Base-by-base conservation (phyloP, 495 filamentous ascomycete species). In the Hamigera avellanea region DNA sequence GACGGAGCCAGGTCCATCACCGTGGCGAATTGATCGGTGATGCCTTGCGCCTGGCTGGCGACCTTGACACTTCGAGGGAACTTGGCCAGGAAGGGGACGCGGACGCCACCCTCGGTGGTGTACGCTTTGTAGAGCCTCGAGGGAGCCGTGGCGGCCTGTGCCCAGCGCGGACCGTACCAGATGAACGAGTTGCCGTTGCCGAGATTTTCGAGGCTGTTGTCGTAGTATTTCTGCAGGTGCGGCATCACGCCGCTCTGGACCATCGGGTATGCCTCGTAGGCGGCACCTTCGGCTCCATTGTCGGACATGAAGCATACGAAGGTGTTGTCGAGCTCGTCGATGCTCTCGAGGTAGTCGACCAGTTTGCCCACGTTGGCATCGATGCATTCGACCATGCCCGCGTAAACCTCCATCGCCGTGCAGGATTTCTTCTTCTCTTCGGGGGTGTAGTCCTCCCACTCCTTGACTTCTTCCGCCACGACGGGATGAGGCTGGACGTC, bases 101-200 rank as follows among this genome's bases (percentile, higher is more conserved):
- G 66, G 7, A 77, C 69, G 32, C 73, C 75, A 14, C 75, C 74
- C 41, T 81, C 71, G 10, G 75, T 75, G 8, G 73, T 76, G 53
- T 66, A 77, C 21, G 72, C 70, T 41, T 79, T 79, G 53, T 72
- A 75, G 5, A 75, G 57, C 23, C 75, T 59, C n/a, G 64, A 70
- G 5, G 78, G 73, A 8, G 78, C 73, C 12, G 76, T 81, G 13
- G 75, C 67, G 21, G 76, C 78, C 43, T 75, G 67, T 8, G 74
- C 75, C 75, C 76, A 76, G 36, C 71, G 69, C 10, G 73, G 73
- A 4, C 76, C 74, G 40, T 80, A 79, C 75, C 75, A 78, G 45
- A 78, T 70, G 51, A 78, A 80, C 1, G 64, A 71, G 54, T 78
- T 69, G 29, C 59, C 62, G 42, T 69, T 68, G 12, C 75, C 76